Conservation (phyloP, 345 rosid genomes). For the Lepidium didymum region DNA sequence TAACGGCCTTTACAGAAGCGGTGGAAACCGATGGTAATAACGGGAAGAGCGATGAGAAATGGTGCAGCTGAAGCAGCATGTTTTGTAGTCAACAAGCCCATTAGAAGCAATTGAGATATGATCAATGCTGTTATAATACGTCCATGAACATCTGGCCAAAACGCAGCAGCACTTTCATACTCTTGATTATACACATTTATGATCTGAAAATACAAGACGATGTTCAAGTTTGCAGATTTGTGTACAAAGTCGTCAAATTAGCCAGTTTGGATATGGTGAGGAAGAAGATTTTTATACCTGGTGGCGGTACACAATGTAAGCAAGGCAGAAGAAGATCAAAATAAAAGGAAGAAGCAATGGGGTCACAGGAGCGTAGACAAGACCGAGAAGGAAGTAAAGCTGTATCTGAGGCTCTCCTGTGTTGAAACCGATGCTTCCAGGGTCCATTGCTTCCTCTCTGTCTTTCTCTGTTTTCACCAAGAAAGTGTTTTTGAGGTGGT, state of each 20-base stretch:
- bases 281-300: constrained; percentile 47
- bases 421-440: constrained; percentile 85
- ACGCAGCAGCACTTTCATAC: constrained; percentile 86
- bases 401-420: constrained; percentile 91
- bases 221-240: background rate
- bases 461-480: constrained; percentile 96
- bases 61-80: constrained; percentile 57
- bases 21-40: constrained; percentile 68
- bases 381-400: constrained; percentile 83
- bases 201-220: constrained; percentile 34
- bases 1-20: constrained; percentile 64
- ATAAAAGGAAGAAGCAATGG: constrained; percentile 85
- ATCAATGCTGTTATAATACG: constrained; percentile 57
- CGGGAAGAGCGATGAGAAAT: constrained; percentile 61
- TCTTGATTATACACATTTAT: constrained; percentile 89
- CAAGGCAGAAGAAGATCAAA: constrained; percentile 68
- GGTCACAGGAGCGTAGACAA: constrained; percentile 80
- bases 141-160: constrained; percentile 96
- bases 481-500: constrained; percentile 77
- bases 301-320: constrained; percentile 78
- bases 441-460: constrained; percentile 89
- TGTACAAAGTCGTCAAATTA: background rate
- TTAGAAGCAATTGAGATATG: constrained; percentile 67
- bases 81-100: constrained; percentile 69
- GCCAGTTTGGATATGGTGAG: background rate